Percentiles rank a stretch among this genome's conserved stretches.
phyloP scores from a whole-genome alignment of 306 rosid species.

The Pyrus communis region DNA sequence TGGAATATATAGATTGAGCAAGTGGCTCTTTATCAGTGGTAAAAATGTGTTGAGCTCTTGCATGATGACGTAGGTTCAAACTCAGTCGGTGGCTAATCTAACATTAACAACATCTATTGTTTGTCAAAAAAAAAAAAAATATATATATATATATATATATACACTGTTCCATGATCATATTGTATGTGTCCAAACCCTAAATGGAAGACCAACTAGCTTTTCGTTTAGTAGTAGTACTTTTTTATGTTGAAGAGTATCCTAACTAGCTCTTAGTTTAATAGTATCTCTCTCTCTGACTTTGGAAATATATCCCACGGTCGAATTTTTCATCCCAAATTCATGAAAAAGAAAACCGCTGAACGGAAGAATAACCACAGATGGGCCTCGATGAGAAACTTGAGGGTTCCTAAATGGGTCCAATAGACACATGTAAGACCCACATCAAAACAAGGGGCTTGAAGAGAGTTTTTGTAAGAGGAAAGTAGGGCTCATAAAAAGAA shows the following conservation, averaged over 20 bases:
- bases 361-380: neutral
- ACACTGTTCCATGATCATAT: neutral
- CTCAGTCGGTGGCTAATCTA: accelerated
- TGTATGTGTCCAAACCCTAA: neutral
- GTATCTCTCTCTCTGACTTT: neutral
- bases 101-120: no score
- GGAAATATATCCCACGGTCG: neutral
- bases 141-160: no score
- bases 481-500: neutral
- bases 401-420: neutral
- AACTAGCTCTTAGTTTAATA: no score
- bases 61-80: accelerated
- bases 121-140: neutral
- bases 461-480: neutral
- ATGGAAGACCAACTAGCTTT: no score
- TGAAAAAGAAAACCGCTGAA: neutral
- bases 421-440: neutral
- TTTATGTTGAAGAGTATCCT: no score
- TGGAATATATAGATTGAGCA: neutral
- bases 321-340: neutral
- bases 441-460: neutral
- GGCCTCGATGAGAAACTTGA: neutral
- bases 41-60: accelerated
- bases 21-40: no score
- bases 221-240: no score